Conservation (phyloP, 2,329 filamentous ascomycete species). For the Ceratocystis smalleyi region DNA sequence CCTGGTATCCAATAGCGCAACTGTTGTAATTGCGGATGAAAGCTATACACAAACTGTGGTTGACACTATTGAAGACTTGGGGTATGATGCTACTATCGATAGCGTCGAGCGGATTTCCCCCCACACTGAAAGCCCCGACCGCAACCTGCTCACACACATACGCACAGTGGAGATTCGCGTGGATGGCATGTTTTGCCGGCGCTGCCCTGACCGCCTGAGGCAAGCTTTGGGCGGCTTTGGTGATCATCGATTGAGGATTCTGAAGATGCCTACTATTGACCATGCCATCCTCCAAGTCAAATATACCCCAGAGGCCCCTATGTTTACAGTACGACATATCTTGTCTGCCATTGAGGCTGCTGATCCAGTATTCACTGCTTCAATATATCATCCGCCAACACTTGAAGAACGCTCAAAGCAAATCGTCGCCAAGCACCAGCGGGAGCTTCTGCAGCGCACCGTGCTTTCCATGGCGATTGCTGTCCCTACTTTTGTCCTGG, state of each 20-base stretch:
- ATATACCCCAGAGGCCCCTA: constrained; percentile 53
- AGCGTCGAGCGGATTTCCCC: constrained; percentile 30
- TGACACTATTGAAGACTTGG: constrained; percentile 43
- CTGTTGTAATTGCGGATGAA: constrained; percentile 36
- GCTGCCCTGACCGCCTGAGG: constrained; percentile 48
- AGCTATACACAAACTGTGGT: constrained; percentile 24
- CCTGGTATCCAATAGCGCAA: constrained; percentile 51
- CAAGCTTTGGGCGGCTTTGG: constrained; percentile 39
- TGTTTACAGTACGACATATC: constrained; percentile 61
- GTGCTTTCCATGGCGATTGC: constrained; percentile 52
- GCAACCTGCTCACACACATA: constrained; percentile 20
- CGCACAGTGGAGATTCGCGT: constrained; percentile 50
- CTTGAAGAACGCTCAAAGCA: constrained; percentile 65
- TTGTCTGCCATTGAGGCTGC: constrained; percentile 49
- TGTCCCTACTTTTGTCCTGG: constrained; percentile 73
- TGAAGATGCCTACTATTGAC: constrained; percentile 39
- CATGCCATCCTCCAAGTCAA: constrained; percentile 53
- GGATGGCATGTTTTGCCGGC: constrained; percentile 59
- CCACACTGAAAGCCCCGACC: constrained; percentile 20
- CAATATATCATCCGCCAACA: constrained; percentile 63
- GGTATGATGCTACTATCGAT: constrained; percentile 49
- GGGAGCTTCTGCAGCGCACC: constrained; percentile 52
- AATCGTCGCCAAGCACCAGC: constrained; percentile 56
- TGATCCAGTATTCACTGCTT: constrained; percentile 50
- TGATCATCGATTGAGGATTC: constrained; percentile 33